Conservation (phyloP, 805 yeast genomes). For the Kodamaea lidongshanica region DNA sequence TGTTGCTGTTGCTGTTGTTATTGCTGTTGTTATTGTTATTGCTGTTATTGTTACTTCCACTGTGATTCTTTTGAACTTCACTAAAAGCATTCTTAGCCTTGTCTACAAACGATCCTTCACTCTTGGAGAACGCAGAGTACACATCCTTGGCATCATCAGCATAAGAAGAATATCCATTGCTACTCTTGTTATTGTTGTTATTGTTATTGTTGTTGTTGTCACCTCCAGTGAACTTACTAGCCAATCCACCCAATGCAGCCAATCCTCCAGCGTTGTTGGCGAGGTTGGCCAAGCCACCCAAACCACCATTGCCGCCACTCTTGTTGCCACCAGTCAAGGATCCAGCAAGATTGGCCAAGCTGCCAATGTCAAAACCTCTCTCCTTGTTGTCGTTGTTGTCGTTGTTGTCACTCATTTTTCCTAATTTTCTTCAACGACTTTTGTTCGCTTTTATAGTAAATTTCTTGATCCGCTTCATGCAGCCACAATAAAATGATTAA, state of each 20-base stretch:
- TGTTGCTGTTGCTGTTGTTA: not conserved
- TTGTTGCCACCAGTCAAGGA: not conserved
- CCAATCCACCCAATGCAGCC: constrained; percentile 16
- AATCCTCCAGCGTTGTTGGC: constrained; percentile 5
- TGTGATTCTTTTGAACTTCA: constrained; percentile 23
- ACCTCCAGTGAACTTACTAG: constrained; percentile 17
- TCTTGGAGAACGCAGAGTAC: constrained; percentile 25
- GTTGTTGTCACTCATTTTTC: too few species aligned
- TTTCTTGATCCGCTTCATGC: too few species aligned
- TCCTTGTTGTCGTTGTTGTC: constrained; percentile 3
- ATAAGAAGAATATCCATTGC: constrained; percentile 16
- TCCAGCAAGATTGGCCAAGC: not conserved
- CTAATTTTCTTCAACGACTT: too few species aligned
- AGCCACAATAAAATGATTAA: too few species aligned
- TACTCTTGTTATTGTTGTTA: constrained; percentile 8
- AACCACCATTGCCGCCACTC: constrained; percentile 2
- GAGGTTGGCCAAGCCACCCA: constrained; percentile 2
- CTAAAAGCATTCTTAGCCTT: constrained; percentile 33
- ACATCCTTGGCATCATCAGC: constrained; percentile 32
- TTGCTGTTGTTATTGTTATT: constrained; percentile 1
- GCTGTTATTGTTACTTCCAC: constrained; percentile 6
- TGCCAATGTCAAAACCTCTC: constrained; percentile 2
- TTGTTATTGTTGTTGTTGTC: constrained; percentile 16
- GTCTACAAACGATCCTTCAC: constrained; percentile 23
- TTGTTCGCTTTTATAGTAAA: too few species aligned